These are phyloP conservation scores for Phytophthora pistaciae DNA, from an alignment of 352 stramenopile genomes.

Conservation along the genomic window DNA sequence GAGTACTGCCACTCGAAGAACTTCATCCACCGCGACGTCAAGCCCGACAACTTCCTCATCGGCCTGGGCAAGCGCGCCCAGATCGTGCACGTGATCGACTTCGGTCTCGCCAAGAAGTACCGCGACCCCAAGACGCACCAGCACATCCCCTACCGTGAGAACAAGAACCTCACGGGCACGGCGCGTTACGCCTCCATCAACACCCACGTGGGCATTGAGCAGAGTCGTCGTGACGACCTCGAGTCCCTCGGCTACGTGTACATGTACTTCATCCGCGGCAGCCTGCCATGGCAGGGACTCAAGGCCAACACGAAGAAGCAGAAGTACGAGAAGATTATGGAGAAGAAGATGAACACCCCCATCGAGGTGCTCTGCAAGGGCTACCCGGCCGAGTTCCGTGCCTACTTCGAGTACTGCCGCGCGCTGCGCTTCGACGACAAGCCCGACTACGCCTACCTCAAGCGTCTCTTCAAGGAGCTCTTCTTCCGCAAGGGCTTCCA, in stretches of 20 bases:
- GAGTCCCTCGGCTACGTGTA: slow-evolving; percentile 97
- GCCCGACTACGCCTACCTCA: slow-evolving; percentile 91
- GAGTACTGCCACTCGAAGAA: slow-evolving; percentile 92
- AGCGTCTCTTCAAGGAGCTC: slow-evolving; percentile 98
- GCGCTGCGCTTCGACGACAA: slow-evolving; percentile 90
- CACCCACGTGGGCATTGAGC: slow-evolving; percentile 98
- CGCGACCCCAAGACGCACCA: slow-evolving; percentile 90
- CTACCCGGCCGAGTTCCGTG: slow-evolving; percentile 97
- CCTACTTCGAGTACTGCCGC: slow-evolving; percentile 96
- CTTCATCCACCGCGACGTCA: slow-evolving; percentile 93
- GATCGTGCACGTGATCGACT: slow-evolving; percentile 91
- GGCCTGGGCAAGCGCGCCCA: slow-evolving; percentile 89
- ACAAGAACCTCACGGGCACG: slow-evolving; percentile 95
- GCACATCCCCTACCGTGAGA: slow-evolving; percentile 93
- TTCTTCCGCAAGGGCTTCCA: slow-evolving; percentile 99
- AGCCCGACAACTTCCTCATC: slow-evolving; percentile 93
- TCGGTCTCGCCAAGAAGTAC: slow-evolving; percentile 92
- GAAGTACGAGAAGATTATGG: slow-evolving; percentile 99
- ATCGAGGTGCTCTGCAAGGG: slow-evolving; percentile 95
- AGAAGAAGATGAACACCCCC: slow-evolving; percentile 98
- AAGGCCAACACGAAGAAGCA: slow-evolving; percentile 96
- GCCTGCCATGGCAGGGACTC: slow-evolving; percentile 98
- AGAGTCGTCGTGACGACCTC: slow-evolving; percentile 97
- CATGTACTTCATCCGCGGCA: slow-evolving; percentile 95
- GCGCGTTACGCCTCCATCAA: slow-evolving; percentile 99